Conservation (phyloP, 2,329 filamentous ascomycete species). For the Leptographium wingfieldii region DNA sequence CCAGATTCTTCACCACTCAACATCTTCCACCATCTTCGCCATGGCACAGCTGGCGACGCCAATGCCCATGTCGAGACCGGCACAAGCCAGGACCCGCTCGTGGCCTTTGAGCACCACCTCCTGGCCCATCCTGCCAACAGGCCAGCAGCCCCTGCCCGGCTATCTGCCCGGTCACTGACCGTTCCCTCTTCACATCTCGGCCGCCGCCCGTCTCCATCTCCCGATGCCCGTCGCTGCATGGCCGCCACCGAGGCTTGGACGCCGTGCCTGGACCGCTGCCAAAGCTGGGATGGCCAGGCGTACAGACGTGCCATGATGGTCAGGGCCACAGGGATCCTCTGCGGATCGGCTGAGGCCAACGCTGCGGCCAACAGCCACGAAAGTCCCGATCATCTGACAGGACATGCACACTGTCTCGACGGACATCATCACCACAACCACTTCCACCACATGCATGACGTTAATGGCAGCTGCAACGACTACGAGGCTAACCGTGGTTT, state of each 20-base stretch:
- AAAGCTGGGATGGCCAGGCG: slow-evolving; percentile 42
- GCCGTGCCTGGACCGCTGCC: slow-evolving; percentile 31
- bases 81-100: slow-evolving; percentile 2
- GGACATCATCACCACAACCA: not conserved
- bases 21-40: not conserved
- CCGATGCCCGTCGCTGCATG: slow-evolving; percentile 21
- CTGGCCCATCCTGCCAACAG: slow-evolving; percentile 1
- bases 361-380: not conserved
- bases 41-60: not conserved
- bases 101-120: slow-evolving; percentile 5
- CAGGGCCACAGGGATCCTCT: slow-evolving; percentile 4
- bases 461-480: not conserved
- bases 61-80: not conserved
- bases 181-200: not conserved
- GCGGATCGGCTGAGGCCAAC: not conserved
- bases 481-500: slow-evolving; percentile 9
- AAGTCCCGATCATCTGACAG: not conserved
- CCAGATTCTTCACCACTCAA: not conserved
- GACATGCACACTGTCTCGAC: not conserved
- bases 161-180: not conserved
- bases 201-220: slow-evolving; percentile 8
- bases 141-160: not conserved
- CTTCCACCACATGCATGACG: not conserved
- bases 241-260: slow-evolving; percentile 30
- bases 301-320: slow-evolving; percentile 32